Base-by-base conservation (phyloP, 371 early-diverging fungal genomes). In the Mucor saturninus region DNA sequence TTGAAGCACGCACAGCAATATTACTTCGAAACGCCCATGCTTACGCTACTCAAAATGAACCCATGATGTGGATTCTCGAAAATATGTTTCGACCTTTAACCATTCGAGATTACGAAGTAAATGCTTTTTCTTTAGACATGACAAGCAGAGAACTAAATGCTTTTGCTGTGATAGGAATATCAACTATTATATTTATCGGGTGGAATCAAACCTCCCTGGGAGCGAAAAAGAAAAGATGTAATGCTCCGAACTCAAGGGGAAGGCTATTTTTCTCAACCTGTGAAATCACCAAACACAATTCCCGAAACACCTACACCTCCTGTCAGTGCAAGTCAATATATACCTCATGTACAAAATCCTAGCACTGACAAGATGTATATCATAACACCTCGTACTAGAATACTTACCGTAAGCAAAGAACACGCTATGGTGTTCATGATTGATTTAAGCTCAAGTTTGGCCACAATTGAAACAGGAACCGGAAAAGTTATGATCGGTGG, bases 401-500 rank as follows among this genome's bases (percentile, higher is more conserved):
- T 93, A 13, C 65, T 84, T 21, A 75, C 76, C 0, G 57, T 90
- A 48, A 77, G 83, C 46, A 73, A 74, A 46, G 76, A 85, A 59
- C 85, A 91, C 62, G 76, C 84, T 0, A 75, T 89, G 40, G 88
- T 89, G 2, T 84, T 90, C 67, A 75, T 91, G 60, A 74, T 93
- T 37, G 93, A 93, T 67, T 76, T 89, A 31, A 85, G 84, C 13
- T 86, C 90, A 1, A 89, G 89, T 57, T 79, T 93, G 64, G 81
- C 89, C 15, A 85, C 88, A 2, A 85, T 90, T 3, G 90, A 90
- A 62, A 71, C 80, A 21, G 70, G 60, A 13, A 74, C 74, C 7
- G 79, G 81, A 13, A 78, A 77, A 38, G 77, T 87, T 10, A 73
- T 86, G 58, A 83, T 86, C 54, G 79, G 80, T 9, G 75, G 81